A percentile compares a stretch with the other conserved stretches of the same genome.
These are phyloP conservation scores for Crithidia acanthocephali DNA, from an alignment of 208 protist species.

Conservation along the genomic window DNA sequence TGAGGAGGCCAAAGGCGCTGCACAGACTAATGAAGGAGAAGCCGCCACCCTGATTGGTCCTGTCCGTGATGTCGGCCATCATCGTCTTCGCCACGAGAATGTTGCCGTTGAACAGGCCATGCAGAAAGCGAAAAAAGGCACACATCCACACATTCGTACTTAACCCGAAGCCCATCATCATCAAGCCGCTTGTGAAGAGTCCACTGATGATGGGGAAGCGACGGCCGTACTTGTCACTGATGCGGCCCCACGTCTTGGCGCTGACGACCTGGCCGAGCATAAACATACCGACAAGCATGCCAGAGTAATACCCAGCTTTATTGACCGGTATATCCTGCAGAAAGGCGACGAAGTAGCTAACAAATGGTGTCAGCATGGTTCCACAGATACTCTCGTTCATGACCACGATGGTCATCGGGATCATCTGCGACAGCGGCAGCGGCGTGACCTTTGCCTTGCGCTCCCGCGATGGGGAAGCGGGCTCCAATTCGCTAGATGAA, in stretches of 20 bases:
- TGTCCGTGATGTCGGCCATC: slow-evolving; percentile 79
- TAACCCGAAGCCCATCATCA: slow-evolving; percentile 75
- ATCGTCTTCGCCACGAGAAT: slow-evolving; percentile 83
- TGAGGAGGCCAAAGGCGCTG: slow-evolving; percentile 56
- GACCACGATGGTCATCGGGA: slow-evolving; percentile 60
- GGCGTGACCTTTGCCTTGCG: slow-evolving; percentile 41
- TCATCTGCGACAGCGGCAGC: slow-evolving; percentile 59
- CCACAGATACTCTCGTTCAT: slow-evolving; percentile 66
- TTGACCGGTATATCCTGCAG: slow-evolving; percentile 39
- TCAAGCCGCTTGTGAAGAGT: slow-evolving; percentile 63
- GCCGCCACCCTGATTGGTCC: slow-evolving; percentile 72
- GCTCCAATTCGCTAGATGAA: background rate
- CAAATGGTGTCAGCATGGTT: slow-evolving; percentile 70
- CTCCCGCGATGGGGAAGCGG: background rate
- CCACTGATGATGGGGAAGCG: slow-evolving; percentile 54
- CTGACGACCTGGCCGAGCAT: slow-evolving; percentile 69
- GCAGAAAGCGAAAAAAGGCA: slow-evolving; percentile 58
- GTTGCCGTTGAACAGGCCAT: slow-evolving; percentile 79
- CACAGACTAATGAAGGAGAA: slow-evolving; percentile 97
- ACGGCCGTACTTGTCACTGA: slow-evolving; percentile 73
- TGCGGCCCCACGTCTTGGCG: slow-evolving; percentile 54
- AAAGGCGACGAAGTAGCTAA: slow-evolving; percentile 54
- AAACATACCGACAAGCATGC: slow-evolving; percentile 50
- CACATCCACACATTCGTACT: slow-evolving; percentile 56
- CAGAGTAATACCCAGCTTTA: slow-evolving; percentile 65